Evolutionary conservation across 1,284 basidiomycete species (phyloP), one percentile per base, ranked within the genome.

Genomic region (Papiliotrema flavescens): DNA sequence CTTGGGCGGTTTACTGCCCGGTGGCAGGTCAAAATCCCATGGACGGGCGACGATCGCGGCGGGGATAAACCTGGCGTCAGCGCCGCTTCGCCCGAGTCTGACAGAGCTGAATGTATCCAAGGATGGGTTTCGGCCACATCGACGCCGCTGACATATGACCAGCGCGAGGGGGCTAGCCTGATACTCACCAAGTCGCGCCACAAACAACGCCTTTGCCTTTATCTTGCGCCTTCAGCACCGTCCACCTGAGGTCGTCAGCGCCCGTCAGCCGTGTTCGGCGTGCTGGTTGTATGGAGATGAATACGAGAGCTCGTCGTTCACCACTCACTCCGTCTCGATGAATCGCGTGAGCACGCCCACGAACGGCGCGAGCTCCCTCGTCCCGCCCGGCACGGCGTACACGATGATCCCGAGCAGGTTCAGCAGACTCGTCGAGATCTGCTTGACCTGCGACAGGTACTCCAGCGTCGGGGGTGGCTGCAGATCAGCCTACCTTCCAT

Each of bases 171-270:
- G 9, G 5, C 17, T 20, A 15, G 26, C 11, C 5, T 22, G 44
- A n/a, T 5, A 23, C 74, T 47, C 64, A 85, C 86, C 88, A 90
- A 17, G 89, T 90, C 22, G 88, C 85, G 47, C 86, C 86, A 69
- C 88, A 90, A 35, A 90, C 84, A 20, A 90, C 88, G 26, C 89
- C 89, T 65, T 82, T 74, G 0, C 88, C 88, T 47, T 79, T 64
- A 64, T 90, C 80, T 62, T 85, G 82, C 26, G 66, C 76, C 68
- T 83, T 80, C 69, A 90, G 28, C 7, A 53, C 47, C 4, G 6
- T 35, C 61, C 61, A 63, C 32, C 60, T 59, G 43, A 14, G n/a
- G n/a, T n/a, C n/a, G 34, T 52, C 19, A 41, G 26, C 48, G 19
- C 17, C 22, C 17, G 7, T 26, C 32, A 20, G 14, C 17, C 15